These are phyloP conservation scores for Trapa incisa DNA, from an alignment of 345 rosid genomes.

Conservation along the genomic window DNA sequence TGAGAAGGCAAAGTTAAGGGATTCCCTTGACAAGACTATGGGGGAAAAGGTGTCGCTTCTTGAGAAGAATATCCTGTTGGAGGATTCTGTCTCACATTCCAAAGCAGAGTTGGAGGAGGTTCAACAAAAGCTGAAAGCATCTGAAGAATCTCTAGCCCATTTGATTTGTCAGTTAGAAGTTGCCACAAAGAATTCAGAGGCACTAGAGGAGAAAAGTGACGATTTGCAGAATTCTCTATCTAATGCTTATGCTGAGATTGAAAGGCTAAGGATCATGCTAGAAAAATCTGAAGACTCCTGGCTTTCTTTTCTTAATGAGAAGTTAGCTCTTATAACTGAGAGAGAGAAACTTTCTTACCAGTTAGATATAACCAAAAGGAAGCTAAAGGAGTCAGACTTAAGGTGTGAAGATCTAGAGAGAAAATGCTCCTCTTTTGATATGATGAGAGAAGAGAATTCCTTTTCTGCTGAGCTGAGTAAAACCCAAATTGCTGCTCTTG, in stretches of 20 bases:
- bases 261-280: slow-evolving; percentile 31
- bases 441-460: slow-evolving; percentile 45
- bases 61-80: slow-evolving; percentile 14
- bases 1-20: slow-evolving; percentile 44
- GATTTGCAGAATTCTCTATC: slow-evolving; percentile 49
- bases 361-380: slow-evolving; percentile 38
- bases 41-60: slow-evolving; percentile 25
- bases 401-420: slow-evolving; percentile 35
- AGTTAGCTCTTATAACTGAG: slow-evolving; percentile 32
- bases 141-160: slow-evolving; percentile 3
- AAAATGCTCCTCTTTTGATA: slow-evolving; percentile 32
- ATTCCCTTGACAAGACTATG: slow-evolving; percentile 31
- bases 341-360: slow-evolving; percentile 43
- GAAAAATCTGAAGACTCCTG: slow-evolving; percentile 48
- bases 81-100: slow-evolving; percentile 63
- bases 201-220: slow-evolving; percentile 45
- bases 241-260: slow-evolving; percentile 59
- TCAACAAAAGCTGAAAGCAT: slow-evolving; percentile 37
- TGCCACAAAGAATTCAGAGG: slow-evolving; percentile 34
- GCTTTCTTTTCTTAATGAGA: slow-evolving; percentile 42
- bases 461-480: slow-evolving; percentile 31
- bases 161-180: slow-evolving; percentile 33
- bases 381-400: slow-evolving; percentile 39
- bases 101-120: slow-evolving; percentile 58
- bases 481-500: slow-evolving; percentile 38